Conservation (phyloP, 1,284 basidiomycete species). For the Exsudoporus floridanus region DNA sequence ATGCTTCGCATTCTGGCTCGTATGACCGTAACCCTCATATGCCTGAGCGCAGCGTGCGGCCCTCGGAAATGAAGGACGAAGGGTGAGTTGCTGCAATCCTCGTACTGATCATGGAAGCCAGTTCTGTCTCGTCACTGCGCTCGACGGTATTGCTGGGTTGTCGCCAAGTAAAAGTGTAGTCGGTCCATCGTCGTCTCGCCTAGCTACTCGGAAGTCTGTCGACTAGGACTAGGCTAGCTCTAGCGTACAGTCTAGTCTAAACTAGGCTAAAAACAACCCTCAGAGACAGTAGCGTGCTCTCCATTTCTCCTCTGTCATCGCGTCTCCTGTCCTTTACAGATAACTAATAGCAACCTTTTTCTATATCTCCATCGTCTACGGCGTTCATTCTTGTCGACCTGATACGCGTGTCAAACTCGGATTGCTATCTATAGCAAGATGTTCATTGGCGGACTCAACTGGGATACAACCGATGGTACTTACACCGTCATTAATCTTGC, state of each 20-base stretch:
- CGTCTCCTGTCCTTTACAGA: conserved; percentile 64
- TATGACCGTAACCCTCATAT: conserved; percentile 48
- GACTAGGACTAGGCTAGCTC: conserved; percentile 68
- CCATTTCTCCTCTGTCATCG: conserved; percentile 56
- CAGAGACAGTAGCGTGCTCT: conserved; percentile 71
- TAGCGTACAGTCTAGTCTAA: conserved; percentile 65
- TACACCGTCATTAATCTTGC: conserved; percentile 39
- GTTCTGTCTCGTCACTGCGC: conserved; percentile 16
- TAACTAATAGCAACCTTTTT: conserved; percentile 69
- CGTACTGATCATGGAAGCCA: conserved; percentile 12
- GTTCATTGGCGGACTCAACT: conserved; percentile 96
- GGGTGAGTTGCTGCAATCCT: conserved; percentile 67
- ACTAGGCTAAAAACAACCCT: conserved; percentile 60
- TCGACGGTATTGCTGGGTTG: conserved; percentile 33
- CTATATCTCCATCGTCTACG: conserved; percentile 31
- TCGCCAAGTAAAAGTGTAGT: conserved; percentile 46
- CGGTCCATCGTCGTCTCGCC: conserved; percentile 47
- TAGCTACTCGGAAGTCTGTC: conserved; percentile 41
- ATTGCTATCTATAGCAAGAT: conserved; percentile 76
- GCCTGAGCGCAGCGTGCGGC: conserved; percentile 70
- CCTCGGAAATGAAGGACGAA: conserved; percentile 98
- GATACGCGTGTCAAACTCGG: conserved; percentile 28
- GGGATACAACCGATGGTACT: conserved; percentile 95
- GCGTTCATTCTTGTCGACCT: conserved; percentile 38
- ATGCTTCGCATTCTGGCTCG: conserved; percentile 30